These are phyloP conservation scores for Cercophora scortea DNA, from an alignment of 495 filamentous ascomycete species.

Conservation along the genomic window DNA sequence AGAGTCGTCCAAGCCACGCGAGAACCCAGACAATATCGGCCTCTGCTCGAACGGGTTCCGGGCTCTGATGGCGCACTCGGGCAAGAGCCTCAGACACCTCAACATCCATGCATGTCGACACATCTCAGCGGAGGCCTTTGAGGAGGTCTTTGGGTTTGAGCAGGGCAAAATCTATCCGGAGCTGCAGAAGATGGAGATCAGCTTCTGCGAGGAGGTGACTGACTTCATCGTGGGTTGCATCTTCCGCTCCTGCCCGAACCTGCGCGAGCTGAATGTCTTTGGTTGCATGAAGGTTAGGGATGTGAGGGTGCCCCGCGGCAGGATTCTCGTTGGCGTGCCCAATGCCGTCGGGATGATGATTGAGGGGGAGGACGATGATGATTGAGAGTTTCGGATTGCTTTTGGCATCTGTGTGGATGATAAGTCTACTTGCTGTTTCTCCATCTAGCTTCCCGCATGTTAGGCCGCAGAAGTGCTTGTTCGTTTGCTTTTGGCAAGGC, in stretches of 20 bases:
- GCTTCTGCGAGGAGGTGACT: constrained; percentile 67
- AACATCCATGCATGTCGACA: constrained; percentile 75
- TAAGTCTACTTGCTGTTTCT: no score
- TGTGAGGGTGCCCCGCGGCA: constrained; percentile 60
- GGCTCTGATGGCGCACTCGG: constrained; percentile 81
- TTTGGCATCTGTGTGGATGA: no score
- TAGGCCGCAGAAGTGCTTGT: no score
- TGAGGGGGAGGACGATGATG: constrained; percentile 28
- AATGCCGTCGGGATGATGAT: constrained; percentile 54
- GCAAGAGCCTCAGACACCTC: constrained; percentile 49
- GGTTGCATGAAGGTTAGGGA: constrained; percentile 74
- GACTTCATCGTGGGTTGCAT: constrained; percentile 67
- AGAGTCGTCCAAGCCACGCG: constrained; percentile 46
- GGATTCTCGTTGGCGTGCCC: constrained; percentile 70
- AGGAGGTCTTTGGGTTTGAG: constrained; percentile 60
- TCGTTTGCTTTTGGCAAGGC: no score
- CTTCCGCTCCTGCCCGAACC: constrained; percentile 62
- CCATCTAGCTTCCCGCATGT: no score
- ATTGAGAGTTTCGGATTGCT: background rate
- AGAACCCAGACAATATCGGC: constrained; percentile 58
- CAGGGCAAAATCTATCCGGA: constrained; percentile 51
- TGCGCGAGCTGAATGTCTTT: constrained; percentile 72
- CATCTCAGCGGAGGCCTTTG: constrained; percentile 59
- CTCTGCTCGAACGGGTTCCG: constrained; percentile 66
- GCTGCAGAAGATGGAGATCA: constrained; percentile 64